phyloP scores from a whole-genome alignment of 2,329 filamentous ascomycete species.

The Epichloe sibirici region DNA sequence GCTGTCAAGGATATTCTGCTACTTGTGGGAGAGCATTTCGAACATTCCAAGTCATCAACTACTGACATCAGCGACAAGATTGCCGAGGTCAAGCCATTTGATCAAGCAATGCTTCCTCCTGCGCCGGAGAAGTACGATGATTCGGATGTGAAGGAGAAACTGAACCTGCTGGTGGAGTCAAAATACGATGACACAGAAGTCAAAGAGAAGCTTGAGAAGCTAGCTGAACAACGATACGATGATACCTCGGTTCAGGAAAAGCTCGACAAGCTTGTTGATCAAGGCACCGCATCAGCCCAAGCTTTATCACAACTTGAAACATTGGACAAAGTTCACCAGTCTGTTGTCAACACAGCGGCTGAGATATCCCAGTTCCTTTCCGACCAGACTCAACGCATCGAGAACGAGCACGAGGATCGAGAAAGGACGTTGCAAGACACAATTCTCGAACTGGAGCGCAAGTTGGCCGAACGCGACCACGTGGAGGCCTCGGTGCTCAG shows the following conservation, averaged over 20 bases:
- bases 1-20: conserved; percentile 75
- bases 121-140: conserved; percentile 39
- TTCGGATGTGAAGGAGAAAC: conserved; percentile 18
- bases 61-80: conserved; percentile 45
- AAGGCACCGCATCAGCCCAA: conserved; percentile 53
- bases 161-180: conserved; percentile 19
- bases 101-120: conserved; percentile 46
- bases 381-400: conserved; percentile 60
- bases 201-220: conserved; percentile 38
- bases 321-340: conserved; percentile 77
- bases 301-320: conserved; percentile 66
- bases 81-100: conserved; percentile 47
- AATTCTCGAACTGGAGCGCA: conserved; percentile 66
- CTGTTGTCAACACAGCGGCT: conserved; percentile 72
- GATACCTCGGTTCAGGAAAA: conserved; percentile 23
- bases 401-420: conserved; percentile 65
- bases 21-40: conserved; percentile 75
- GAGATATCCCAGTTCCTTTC: conserved; percentile 77
- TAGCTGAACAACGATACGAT: conserved; percentile 21
- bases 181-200: conserved; percentile 44
- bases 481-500: conserved; percentile 42
- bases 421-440: conserved; percentile 73
- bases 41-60: conserved; percentile 63
- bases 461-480: conserved; percentile 51
- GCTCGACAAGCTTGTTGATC: conserved; percentile 41